These are phyloP conservation scores for Mucor piriformis DNA, from an alignment of 371 early-diverging fungal species.

Conservation along the genomic window DNA sequence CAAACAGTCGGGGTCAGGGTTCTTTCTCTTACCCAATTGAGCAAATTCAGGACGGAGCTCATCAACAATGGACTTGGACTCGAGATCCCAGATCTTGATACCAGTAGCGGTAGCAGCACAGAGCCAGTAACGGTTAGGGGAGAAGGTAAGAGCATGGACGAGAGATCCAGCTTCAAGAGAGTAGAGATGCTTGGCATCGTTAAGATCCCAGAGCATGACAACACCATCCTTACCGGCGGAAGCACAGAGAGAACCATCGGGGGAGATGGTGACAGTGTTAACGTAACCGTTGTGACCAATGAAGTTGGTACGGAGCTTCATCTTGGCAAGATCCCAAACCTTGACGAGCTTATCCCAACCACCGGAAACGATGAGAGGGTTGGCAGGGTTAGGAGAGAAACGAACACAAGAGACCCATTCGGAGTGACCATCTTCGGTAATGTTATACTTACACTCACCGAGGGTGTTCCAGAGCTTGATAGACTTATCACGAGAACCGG, in stretches of 20 bases:
- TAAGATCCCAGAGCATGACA: slow-evolving; percentile 99
- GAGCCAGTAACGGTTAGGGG: slow-evolving; percentile 99
- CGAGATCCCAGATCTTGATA: slow-evolving; percentile 99
- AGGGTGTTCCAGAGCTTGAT: slow-evolving; percentile 99
- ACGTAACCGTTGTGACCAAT: slow-evolving; percentile 98
- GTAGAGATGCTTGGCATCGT: slow-evolving; percentile 99
- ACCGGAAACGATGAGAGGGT: slow-evolving; percentile 96
- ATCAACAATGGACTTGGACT: slow-evolving; percentile 95
- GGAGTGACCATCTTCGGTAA: slow-evolving; percentile 92
- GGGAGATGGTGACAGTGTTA: slow-evolving; percentile 97
- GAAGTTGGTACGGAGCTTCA: slow-evolving; percentile 98
- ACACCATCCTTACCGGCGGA: slow-evolving; percentile 99
- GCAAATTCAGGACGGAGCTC: slow-evolving; percentile 93
- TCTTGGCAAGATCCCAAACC: slow-evolving; percentile 98
- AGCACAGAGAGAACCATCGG: slow-evolving; percentile 99
- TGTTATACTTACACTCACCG: slow-evolving; percentile 98
- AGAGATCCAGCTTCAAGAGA: slow-evolving; percentile 94
- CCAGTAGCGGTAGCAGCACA: slow-evolving; percentile 96
- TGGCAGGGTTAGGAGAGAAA: slow-evolving; percentile 98
- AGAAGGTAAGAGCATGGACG: slow-evolving; percentile 98
- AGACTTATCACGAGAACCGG: slow-evolving; percentile 96
- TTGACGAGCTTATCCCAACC: slow-evolving; percentile 99
- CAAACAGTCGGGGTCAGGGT: slow-evolving; percentile 83
- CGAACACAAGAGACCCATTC: slow-evolving; percentile 99
- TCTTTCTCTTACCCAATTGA: slow-evolving; percentile 71